Percentiles rank a stretch among this genome's conserved stretches.
Conservation (phyloP, 352 stramenopile genomes). For the Pythium vanterpoolii region DNA sequence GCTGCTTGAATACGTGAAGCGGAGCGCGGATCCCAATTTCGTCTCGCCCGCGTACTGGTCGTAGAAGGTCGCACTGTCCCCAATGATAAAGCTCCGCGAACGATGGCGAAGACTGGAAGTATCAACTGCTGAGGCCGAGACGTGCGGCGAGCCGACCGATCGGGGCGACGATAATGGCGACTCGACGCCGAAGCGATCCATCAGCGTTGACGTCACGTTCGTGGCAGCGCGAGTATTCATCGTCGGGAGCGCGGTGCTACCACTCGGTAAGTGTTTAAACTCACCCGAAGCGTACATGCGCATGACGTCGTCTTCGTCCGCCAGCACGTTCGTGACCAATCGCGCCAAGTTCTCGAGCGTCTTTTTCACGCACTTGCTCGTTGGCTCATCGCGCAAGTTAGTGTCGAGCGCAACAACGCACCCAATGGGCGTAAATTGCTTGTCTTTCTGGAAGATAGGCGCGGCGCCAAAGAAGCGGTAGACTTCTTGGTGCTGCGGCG, state of each 20-base stretch:
- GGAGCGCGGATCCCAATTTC: neutral
- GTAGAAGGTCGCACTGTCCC: slow-evolving; percentile 31
- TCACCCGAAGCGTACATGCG: slow-evolving; percentile 59
- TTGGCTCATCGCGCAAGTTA: slow-evolving; percentile 30
- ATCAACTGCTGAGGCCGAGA: slow-evolving; percentile 4
- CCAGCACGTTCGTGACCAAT: slow-evolving; percentile 58
- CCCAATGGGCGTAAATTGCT: slow-evolving; percentile 32
- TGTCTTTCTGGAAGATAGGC: slow-evolving; percentile 34
- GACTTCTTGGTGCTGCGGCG: slow-evolving; percentile 21
- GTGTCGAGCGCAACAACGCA: slow-evolving; percentile 66
- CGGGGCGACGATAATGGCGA: slow-evolving; percentile 20
- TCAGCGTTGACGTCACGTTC: slow-evolving; percentile 20
- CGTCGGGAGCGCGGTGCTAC: slow-evolving; percentile 15
- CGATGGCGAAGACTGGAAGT: slow-evolving; percentile 16
- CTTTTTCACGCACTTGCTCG: slow-evolving; percentile 44
- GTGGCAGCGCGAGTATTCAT: slow-evolving; percentile 12
- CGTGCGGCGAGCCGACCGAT: slow-evolving; percentile 1
- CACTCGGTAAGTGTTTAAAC: slow-evolving; percentile 51
- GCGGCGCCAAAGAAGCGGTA: slow-evolving; percentile 68
- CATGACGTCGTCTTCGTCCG: slow-evolving; percentile 53
- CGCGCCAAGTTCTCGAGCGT: slow-evolving; percentile 59
- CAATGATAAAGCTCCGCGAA: slow-evolving; percentile 43
- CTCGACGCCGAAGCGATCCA: slow-evolving; percentile 35
- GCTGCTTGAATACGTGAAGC: slow-evolving; percentile 16
- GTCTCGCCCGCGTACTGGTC: slow-evolving; percentile 21